Conservation (phyloP, 2,329 filamentous ascomycete species). For the Torrubiellomyces zombiae region DNA sequence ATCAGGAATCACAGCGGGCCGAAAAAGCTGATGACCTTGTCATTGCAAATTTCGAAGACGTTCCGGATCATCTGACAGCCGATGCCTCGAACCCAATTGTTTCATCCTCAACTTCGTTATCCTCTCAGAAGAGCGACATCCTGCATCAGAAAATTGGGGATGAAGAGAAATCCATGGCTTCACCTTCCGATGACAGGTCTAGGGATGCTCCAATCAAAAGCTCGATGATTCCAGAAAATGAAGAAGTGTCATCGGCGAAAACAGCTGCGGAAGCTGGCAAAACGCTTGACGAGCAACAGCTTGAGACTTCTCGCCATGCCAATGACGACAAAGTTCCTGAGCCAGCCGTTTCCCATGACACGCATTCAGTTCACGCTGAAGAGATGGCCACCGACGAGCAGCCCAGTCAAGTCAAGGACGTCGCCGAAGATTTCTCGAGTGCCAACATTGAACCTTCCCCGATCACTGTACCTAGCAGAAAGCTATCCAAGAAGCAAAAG, state of each 20-base stretch:
- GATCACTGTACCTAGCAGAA: conserved; percentile 5
- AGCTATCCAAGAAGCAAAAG: conserved; percentile 15
- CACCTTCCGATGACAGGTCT: not conserved
- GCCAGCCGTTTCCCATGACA: no score
- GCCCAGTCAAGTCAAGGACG: not conserved
- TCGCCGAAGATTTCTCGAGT: not conserved
- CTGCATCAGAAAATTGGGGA: not conserved
- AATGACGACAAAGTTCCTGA: conserved; percentile 8
- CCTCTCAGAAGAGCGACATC: no score
- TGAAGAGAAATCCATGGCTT: not conserved
- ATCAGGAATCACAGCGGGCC: conserved; percentile 3
- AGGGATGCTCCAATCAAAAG: conserved; percentile 1
- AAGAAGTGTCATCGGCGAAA: no score
- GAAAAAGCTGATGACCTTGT: conserved; percentile 6
- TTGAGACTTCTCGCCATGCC: conserved; percentile 9
- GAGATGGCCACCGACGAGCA: not conserved
- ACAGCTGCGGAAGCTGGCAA: conserved; percentile 13
- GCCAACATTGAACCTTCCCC: not conserved
- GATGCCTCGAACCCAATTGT: conserved; percentile 1
- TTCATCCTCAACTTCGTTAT: no score
- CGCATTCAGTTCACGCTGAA: not conserved
- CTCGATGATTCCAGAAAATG: not conserved
- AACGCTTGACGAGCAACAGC: conserved; percentile 16
- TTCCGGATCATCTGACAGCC: conserved; percentile 1
- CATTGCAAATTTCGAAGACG: conserved; percentile 7